Conservation (phyloP, 179 eudicot genomes). For the Patellifolia procumbens region DNA sequence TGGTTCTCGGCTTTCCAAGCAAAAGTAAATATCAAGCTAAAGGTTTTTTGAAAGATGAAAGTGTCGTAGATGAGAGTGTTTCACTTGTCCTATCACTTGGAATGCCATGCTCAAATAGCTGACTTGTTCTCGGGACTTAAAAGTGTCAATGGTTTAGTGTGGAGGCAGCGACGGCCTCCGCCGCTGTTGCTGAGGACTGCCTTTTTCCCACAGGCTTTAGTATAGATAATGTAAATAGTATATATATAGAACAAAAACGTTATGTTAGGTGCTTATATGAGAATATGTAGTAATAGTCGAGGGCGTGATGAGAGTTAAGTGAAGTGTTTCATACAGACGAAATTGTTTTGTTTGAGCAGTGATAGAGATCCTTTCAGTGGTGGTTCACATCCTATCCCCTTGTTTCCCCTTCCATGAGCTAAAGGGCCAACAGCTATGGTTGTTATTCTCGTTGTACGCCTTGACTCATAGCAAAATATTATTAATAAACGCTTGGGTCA, state of each 20-base stretch:
- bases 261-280: slow-evolving; percentile 13
- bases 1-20: slow-evolving; percentile 27
- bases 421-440: too few relatives aligned
- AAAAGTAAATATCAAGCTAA: slow-evolving; percentile 8
- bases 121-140: too few relatives aligned
- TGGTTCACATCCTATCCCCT: neutral
- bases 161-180: neutral
- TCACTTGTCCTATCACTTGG: slow-evolving; percentile 39
- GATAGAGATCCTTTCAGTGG: neutral
- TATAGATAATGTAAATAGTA: slow-evolving; percentile 26
- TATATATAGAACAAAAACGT: slow-evolving; percentile 14
- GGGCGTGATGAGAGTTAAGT: slow-evolving; percentile 12
- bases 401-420: too few relatives aligned
- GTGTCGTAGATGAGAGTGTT: neutral
- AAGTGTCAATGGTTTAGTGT: neutral
- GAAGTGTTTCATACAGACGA: slow-evolving; percentile 18
- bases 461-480: too few relatives aligned
- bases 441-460: too few relatives aligned
- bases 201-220: slow-evolving; percentile 13
- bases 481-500: too few relatives aligned
- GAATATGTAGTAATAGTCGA: neutral
- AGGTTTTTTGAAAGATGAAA: neutral
- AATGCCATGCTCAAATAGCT: slow-evolving; percentile 26
- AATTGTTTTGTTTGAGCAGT: slow-evolving; percentile 12
- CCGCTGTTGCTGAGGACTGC: neutral